Evolutionary conservation across 257 asterid species (phyloP).

Genomic region (Solanum etuberosum): DNA sequence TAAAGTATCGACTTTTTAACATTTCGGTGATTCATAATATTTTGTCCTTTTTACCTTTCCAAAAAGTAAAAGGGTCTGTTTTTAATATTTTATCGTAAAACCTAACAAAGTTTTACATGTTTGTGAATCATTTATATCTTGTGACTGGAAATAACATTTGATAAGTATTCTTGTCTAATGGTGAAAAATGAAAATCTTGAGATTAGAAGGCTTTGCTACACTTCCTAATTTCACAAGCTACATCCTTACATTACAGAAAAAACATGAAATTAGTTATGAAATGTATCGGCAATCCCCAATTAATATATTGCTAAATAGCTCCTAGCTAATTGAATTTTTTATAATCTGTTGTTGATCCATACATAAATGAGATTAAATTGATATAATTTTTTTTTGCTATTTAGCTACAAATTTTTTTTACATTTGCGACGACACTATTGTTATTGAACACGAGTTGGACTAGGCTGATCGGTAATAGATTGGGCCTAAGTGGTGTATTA

Average conservation of each 20-base stretch:
- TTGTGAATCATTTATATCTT: background rate
- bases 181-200: background rate
- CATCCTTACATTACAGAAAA: background rate
- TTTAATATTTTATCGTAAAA: background rate
- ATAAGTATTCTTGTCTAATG: background rate
- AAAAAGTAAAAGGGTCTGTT: background rate
- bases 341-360: too few species aligned
- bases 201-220: too few species aligned
- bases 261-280: too few species aligned
- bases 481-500: background rate
- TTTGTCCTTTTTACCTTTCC: background rate
- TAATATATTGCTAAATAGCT: too few species aligned
- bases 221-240: background rate
- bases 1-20: background rate
- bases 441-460: background rate
- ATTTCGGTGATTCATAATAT: background rate
- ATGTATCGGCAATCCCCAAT: too few species aligned
- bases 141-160: background rate
- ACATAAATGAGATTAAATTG: too few species aligned
- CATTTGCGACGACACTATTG: background rate
- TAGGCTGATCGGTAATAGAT: background rate
- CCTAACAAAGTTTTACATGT: background rate
- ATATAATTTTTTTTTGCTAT: too few species aligned
- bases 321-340: too few species aligned
- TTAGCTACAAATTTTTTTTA: background rate